Evolutionary conservation across 345 rosid genomes (phyloP).

Genomic region (Citropsis articulata): DNA sequence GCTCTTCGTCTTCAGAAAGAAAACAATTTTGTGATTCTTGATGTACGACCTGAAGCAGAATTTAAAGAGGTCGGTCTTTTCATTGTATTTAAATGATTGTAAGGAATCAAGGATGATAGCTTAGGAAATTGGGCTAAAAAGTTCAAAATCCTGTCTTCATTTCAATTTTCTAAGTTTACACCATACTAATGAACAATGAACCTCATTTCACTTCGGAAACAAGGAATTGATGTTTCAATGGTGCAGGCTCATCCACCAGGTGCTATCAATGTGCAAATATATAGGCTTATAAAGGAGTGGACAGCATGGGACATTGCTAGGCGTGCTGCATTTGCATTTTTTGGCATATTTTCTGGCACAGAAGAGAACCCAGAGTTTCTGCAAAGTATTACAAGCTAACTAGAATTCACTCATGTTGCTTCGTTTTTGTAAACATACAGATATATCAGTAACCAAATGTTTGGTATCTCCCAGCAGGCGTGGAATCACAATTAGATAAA

Average conservation of each 20-base stretch:
- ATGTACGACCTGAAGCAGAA: slow-evolving; percentile 93
- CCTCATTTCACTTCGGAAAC: too few species aligned
- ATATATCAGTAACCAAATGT: not conserved
- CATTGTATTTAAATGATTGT: not conserved
- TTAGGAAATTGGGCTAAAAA: not conserved
- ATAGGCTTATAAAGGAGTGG: slow-evolving; percentile 95
- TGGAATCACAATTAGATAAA: slow-evolving; percentile 75
- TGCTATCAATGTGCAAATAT: slow-evolving; percentile 88
- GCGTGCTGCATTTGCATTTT: slow-evolving; percentile 94
- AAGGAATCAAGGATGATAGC: not conserved
- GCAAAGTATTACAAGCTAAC: slow-evolving; percentile 39
- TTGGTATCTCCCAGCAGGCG: slow-evolving; percentile 38
- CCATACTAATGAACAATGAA: too few species aligned
- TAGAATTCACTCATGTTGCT: slow-evolving; percentile 5
- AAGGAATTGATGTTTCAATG: not conserved
- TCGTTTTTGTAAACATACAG: not conserved
- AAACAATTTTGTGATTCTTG: slow-evolving; percentile 95
- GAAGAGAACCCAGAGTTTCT: slow-evolving; percentile 95
- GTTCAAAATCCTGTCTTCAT: not conserved
- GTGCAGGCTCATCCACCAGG: slow-evolving; percentile 80
- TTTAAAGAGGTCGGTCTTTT: slow-evolving; percentile 66
- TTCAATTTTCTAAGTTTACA: too few species aligned
- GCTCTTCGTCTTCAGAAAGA: slow-evolving; percentile 91
- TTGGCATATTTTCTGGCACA: slow-evolving; percentile 94
- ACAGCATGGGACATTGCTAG: slow-evolving; percentile 99